Evolutionary conservation across 164 flowering plant species (phyloP).

Genomic region (Warburgia ugandensis): DNA sequence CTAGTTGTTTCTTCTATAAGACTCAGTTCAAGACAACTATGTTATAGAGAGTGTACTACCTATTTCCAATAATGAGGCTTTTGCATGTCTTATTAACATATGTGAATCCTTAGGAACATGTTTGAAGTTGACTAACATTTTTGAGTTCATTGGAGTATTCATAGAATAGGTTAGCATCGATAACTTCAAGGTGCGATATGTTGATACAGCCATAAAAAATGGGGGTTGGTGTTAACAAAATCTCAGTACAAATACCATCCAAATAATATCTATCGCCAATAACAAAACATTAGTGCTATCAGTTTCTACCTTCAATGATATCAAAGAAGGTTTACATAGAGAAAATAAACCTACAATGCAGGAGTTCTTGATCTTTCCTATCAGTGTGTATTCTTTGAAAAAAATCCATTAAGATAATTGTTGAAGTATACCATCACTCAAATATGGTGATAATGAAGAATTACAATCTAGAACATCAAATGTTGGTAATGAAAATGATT

Average conservation of each 20-base stretch:
- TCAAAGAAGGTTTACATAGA: slow-evolving; percentile 92
- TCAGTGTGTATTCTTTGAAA: slow-evolving; percentile 74
- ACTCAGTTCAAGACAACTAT: slow-evolving; percentile 13
- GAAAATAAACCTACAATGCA: slow-evolving; percentile 97
- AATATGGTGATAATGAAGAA: too few relatives aligned
- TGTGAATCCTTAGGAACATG: slow-evolving; percentile 69
- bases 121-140: slow-evolving; percentile 73
- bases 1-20: slow-evolving; percentile 19
- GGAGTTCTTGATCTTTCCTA: slow-evolving; percentile 93
- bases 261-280: slow-evolving; percentile 91
- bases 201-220: slow-evolving; percentile 84
- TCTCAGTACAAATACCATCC: slow-evolving; percentile 93
- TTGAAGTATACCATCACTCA: slow-evolving; percentile 84
- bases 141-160: slow-evolving; percentile 94
- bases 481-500: too few relatives aligned
- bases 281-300: slow-evolving; percentile 78
- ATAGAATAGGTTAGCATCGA: too few relatives aligned
- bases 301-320: slow-evolving; percentile 92
- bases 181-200: slow-evolving; percentile 89
- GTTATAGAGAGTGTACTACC: slow-evolving; percentile 2
- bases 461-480: too few relatives aligned
- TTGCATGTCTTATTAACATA: slow-evolving; percentile 84
- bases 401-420: slow-evolving; percentile 98
- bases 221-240: slow-evolving; percentile 99
- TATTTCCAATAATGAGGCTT: slow-evolving; percentile 22